phyloP scores from a whole-genome alignment of 2,329 filamentous ascomycete species.

The Metarhizium humberi region DNA sequence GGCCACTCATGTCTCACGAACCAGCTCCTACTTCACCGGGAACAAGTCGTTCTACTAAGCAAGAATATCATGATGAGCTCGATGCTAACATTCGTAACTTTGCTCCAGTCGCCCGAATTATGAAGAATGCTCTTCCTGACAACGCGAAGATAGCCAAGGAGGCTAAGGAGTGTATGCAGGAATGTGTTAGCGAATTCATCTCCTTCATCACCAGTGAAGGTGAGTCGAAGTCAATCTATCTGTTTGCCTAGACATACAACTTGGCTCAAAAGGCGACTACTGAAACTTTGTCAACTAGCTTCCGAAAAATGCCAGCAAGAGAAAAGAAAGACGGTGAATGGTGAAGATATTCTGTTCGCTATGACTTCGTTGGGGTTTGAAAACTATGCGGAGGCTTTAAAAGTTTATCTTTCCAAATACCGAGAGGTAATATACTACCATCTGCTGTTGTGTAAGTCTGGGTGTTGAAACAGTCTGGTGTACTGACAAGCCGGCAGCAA shows the following conservation, averaged over 20 bases:
- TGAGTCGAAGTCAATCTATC: slow-evolving; percentile 34
- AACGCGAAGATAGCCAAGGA: slow-evolving; percentile 99
- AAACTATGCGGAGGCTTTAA: slow-evolving; percentile 95
- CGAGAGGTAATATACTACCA: slow-evolving; percentile 65
- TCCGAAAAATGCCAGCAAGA: slow-evolving; percentile 99
- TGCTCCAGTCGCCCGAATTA: slow-evolving; percentile 94
- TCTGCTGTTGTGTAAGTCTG: neutral
- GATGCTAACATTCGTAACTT: slow-evolving; percentile 95
- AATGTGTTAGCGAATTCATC: slow-evolving; percentile 99
- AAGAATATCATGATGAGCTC: slow-evolving; percentile 44
- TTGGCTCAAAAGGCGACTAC: neutral
- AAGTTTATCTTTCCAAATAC: slow-evolving; percentile 96
- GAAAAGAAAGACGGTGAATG: slow-evolving; percentile 98
- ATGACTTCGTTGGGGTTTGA: slow-evolving; percentile 99
- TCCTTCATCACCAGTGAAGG: slow-evolving; percentile 99
- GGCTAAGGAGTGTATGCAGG: slow-evolving; percentile 99
- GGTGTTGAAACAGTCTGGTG: neutral
- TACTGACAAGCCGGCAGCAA: slow-evolving; percentile 21
- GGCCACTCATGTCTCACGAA: slow-evolving; percentile 50
- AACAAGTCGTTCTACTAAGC: slow-evolving; percentile 36
- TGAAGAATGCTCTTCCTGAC: slow-evolving; percentile 95
- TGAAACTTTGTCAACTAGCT: slow-evolving; percentile 41
- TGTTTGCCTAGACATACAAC: slow-evolving; percentile 8
- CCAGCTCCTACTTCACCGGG: slow-evolving; percentile 42
- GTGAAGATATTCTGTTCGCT: slow-evolving; percentile 95